Evolutionary conservation across 2,329 filamentous ascomycete species (phyloP).

Genomic region (Scleromitrula shiraiana): DNA sequence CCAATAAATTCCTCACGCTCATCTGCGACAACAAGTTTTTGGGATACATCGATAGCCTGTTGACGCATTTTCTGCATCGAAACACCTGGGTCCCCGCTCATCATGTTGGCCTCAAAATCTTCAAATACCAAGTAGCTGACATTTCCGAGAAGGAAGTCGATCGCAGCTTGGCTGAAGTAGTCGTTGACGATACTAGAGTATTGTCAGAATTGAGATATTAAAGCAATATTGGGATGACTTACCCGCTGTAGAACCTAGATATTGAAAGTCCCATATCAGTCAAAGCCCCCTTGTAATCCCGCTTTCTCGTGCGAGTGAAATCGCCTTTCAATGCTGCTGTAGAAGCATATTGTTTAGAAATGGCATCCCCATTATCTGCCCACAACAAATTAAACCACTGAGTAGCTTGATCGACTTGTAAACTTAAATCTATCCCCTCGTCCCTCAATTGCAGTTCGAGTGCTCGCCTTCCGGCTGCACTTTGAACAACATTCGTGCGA

Average conservation of each 20-base stretch:
- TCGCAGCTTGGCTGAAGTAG: conserved; percentile 90
- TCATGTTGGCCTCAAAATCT: conserved; percentile 91
- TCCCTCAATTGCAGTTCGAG: conserved; percentile 71
- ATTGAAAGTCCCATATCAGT: conserved; percentile 87
- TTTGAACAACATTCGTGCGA: conserved; percentile 92
- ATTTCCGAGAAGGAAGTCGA: conserved; percentile 89
- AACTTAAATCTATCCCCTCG: conserved; percentile 67
- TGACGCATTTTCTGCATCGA: conserved; percentile 79
- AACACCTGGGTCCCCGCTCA: conserved; percentile 83
- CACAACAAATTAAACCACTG: conserved; percentile 94
- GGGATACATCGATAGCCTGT: conserved; percentile 81
- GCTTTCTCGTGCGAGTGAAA: conserved; percentile 84
- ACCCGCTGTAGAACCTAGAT: conserved; percentile 64
- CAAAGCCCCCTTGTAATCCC: conserved; percentile 82
- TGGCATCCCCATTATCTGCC: conserved; percentile 96
- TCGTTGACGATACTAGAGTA: conserved; percentile 81
- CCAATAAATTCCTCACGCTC: conserved; percentile 77
- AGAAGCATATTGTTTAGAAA: conserved; percentile 91
- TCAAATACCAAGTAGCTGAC: conserved; percentile 80
- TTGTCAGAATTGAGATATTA: conserved; percentile 6
- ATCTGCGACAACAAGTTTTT: conserved; percentile 78
- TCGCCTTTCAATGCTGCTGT: conserved; percentile 95
- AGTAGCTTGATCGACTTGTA: conserved; percentile 69
- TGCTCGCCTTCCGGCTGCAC: conserved; percentile 76
- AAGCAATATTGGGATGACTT: conserved; percentile 24